Evolutionary conservation across 345 rosid genomes (phyloP), one percentile per base, ranked within the genome.

Genomic region (rapeseed (Brassica napus)): DNA sequence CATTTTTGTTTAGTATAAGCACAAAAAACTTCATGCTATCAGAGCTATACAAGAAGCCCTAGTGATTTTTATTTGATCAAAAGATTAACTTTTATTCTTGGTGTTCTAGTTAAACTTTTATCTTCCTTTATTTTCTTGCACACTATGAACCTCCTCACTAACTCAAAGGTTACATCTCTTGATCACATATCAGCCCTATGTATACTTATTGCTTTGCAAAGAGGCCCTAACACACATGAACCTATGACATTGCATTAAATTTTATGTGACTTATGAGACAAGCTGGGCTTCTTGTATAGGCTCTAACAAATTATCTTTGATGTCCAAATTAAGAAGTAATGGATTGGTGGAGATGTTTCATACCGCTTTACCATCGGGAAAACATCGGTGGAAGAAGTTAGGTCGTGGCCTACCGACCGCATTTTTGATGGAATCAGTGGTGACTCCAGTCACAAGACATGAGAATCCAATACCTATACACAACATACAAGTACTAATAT

Each of bases 341-440:
- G 8, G 37, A 73, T 37, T 31, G 7, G 39, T 73, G 34, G 49
- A 65, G 28, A 71, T 71, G 49, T 37, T 8, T 21, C 83, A 15
- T 67, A 87, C 91, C 80, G 86, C 59, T 35, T 85, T 85, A 47
- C 91, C 90, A 65, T 86, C 76, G 3, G 90, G 92, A 59, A 88
- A 90, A 65, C 92, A 90, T 47, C 91, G 80, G 81, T 81, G 84
- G 65, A 88, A 90, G 83, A 90, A 90, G 83, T 90, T 86, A 2
- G 94, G 92, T 26, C 91, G 79, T 21, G 91, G 89, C 74, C 89
- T 83, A 62, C 89, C 94, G 2, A 90, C 94, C 4, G 86, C 89
- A 26, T 85, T 83, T 83, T 87, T 88, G 32, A 88, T 88, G 16
- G 89, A 85, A 80, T 88, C 94, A 14, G 92, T 90, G 49, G 83